Evolutionary conservation across 306 rosid genomes (phyloP), one percentile per base, ranked within the genome.

Genomic region (Dicorynia guianensis): DNA sequence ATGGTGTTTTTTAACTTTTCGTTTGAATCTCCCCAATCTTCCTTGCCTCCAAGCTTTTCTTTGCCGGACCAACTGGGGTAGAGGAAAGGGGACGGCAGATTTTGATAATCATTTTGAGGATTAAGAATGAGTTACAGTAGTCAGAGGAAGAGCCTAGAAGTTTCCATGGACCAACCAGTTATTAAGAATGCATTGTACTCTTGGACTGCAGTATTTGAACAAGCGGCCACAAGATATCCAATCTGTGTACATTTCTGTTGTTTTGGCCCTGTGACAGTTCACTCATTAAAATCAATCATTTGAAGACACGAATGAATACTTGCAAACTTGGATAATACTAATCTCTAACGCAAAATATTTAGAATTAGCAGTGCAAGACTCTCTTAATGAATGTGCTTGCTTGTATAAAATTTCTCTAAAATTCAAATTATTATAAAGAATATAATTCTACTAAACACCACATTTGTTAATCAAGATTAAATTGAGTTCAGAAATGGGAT

Each of bases 171-270:
- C 18, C 46, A 59, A 78, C 73, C 62, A 56, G 63, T 69, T 63
- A 71, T 42, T 54, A 56, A 71, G 84, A 78, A 78, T 74, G 71
- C 58, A 67, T 35, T 43, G 85, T 67, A 76, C 81, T 81, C 82
- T 87, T 88, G 72, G 93, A 93, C 80, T 94, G 97, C 84, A 94
- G 77, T 83, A 92, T 81, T 69, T 94, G 96, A 83, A 92, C 97
- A 78, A 94, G 97, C 15, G 96, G 89, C 96, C 98, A 94, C 82
- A 94, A 70, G 77, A 94, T 89, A 79, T 94, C 96, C 95, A 94
- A 85, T 48, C 98, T 87, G 89, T 87, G 97, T 65, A 95, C 71
- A 79, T 69, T 95, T 77, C 87, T 78, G 87, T 87, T 89, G 86
- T 89, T 87, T 80, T 90, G 91, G 58, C 89, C 97, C 97, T 95